Conservation (phyloP, 495 filamentous ascomycete genomes). For the Tuber aestivum region DNA sequence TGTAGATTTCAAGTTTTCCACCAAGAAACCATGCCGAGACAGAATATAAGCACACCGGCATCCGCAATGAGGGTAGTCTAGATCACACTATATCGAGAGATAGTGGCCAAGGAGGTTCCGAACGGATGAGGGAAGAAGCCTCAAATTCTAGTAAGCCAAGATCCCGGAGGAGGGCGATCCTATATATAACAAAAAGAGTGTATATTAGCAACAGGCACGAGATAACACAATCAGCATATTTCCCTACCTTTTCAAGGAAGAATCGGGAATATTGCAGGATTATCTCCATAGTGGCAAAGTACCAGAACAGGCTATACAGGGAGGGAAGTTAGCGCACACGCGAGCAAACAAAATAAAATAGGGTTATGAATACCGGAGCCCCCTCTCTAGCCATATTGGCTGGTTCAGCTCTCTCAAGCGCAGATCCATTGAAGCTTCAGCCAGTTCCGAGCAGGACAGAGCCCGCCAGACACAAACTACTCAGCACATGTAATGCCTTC, state of each 20-base stretch:
- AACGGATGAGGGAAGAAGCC: conserved; percentile 38
- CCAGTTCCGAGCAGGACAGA: conserved; percentile 24
- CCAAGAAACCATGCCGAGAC: conserved; percentile 48
- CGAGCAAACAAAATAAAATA: conserved; percentile 4
- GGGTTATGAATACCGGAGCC: conserved; percentile 32
- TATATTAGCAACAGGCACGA: conserved; percentile 11
- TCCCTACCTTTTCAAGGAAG: conserved; percentile 40
- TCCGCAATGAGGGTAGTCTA: conserved; percentile 48
- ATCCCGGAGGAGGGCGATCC: conserved; percentile 40
- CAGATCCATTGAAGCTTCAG: conserved; percentile 31
- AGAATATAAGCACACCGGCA: conserved; percentile 51
- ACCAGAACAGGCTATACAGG: conserved; percentile 40
- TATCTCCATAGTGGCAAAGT: conserved; percentile 42
- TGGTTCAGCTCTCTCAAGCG: conserved; percentile 25
- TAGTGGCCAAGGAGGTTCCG: conserved; percentile 31
- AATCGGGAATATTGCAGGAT: conserved; percentile 38
- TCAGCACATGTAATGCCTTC: conserved; percentile 33
- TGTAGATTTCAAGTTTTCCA: conserved; percentile 43
- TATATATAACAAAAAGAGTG: conserved; percentile 5
- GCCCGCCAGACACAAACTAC: conserved; percentile 28
- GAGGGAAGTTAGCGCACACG: background rate
- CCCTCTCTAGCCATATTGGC: conserved; percentile 20
- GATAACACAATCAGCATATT: background rate
- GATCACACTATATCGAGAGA: conserved; percentile 48
- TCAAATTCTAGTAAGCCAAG: conserved; percentile 39